Conservation (phyloP, 2,329 filamentous ascomycete genomes). For the Colletotrichum caudatum region DNA sequence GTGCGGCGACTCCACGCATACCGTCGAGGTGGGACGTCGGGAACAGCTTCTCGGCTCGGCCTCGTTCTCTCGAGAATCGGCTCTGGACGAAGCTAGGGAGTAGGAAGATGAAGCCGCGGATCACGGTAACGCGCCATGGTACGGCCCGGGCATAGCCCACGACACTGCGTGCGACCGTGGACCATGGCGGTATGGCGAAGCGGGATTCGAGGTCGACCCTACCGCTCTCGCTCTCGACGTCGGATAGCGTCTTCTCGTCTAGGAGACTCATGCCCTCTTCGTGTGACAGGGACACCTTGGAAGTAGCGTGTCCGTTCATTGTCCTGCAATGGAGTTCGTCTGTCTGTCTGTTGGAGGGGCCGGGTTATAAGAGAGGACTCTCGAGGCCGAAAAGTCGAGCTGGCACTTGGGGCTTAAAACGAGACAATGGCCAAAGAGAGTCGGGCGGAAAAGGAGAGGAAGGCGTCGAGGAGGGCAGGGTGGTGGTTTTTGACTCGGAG, state of each 20-base stretch:
- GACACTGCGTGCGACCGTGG: slow-evolving; percentile 48
- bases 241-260: slow-evolving; percentile 58
- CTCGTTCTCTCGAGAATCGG: slow-evolving; percentile 55
- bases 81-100: slow-evolving; percentile 66
- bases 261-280: slow-evolving; percentile 61
- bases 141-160: slow-evolving; percentile 49
- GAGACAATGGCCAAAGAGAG: slow-evolving; percentile 27
- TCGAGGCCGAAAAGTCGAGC: slow-evolving; percentile 1
- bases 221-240: slow-evolving; percentile 58
- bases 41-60: slow-evolving; percentile 56
- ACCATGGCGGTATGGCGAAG: slow-evolving; percentile 50
- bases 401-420: slow-evolving; percentile 22
- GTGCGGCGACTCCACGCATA: slow-evolving; percentile 67
- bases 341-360: neutral
- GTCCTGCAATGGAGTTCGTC: slow-evolving; percentile 46
- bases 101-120: slow-evolving; percentile 59
- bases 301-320: slow-evolving; percentile 57
- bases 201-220: slow-evolving; percentile 54
- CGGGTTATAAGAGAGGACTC: slow-evolving; percentile 18
- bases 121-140: slow-evolving; percentile 53
- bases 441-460: slow-evolving; percentile 14
- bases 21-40: slow-evolving; percentile 70
- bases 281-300: slow-evolving; percentile 51
- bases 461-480: slow-evolving; percentile 26
- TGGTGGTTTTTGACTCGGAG: slow-evolving; percentile 32